Evolutionary conservation across 306 rosid genomes (phyloP), one percentile per base, ranked within the genome.

Genomic region (Quillaja saponaria): DNA sequence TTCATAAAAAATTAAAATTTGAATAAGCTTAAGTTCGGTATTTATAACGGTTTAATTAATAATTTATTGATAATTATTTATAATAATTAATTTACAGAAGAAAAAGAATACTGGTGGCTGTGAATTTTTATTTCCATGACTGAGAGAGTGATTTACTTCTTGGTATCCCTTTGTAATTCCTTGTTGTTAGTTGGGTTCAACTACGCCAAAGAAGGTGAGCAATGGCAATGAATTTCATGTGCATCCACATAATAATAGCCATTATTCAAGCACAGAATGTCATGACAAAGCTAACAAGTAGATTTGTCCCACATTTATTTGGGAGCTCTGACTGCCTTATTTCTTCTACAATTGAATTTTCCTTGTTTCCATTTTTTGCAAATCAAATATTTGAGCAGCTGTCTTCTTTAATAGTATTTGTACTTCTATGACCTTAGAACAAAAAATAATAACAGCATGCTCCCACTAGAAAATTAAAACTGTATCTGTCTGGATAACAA

Each of bases 351-450:
- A n/a, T n/a, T n/a, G n/a, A n/a, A n/a, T n/a, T 25, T 25, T 25
- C 31, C 4, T 25, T 25, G 3, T 25, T 25, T 1, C 31, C 38
- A 55, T 48, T 54, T 37, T 13, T 54, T 21, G 42, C 34, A 18
- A 16, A 56, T 65, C 41, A 40, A 79, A 79, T 74, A 61, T 69
- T 70, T 61, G 68, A 25, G 20, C 7, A 60, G 15, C n/a, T n/a
- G n/a, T n/a, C n/a, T n/a, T n/a, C n/a, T n/a, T n/a, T n/a, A n/a
- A n/a, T n/a, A n/a, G n/a, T n/a, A n/a, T n/a, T n/a, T n/a, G n/a
- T n/a, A n/a, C n/a, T n/a, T n/a, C n/a, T n/a, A n/a, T n/a, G n/a
- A n/a, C n/a, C n/a, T n/a, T n/a, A n/a, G n/a, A n/a, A n/a, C n/a
- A n/a, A n/a, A n/a, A n/a, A 25, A 25, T 25, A 25, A 25, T 13